Conservation (phyloP, 1,284 basidiomycete genomes). For the Taiwanofungus camphoratus region DNA sequence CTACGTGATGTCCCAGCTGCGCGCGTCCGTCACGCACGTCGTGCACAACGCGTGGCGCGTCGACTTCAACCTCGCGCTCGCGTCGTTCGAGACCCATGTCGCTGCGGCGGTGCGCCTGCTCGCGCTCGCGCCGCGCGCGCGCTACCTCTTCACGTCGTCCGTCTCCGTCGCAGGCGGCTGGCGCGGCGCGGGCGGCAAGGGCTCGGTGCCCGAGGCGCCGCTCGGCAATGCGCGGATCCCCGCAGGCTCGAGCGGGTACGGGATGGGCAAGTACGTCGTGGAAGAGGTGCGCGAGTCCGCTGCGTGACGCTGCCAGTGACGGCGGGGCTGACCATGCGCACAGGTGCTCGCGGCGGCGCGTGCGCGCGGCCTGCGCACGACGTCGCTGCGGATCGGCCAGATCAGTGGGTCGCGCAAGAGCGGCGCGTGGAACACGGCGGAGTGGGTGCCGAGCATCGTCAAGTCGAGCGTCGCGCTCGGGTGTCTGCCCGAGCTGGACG, state of each 20-base stretch:
- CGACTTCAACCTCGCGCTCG: slow-evolving; percentile 29
- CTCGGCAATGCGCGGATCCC: slow-evolving; percentile 21
- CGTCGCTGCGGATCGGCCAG: slow-evolving; percentile 38
- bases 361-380: slow-evolving; percentile 22
- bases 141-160: slow-evolving; percentile 29
- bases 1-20: slow-evolving; percentile 11
- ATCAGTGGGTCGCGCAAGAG: slow-evolving; percentile 30
- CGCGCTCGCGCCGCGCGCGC: slow-evolving; percentile 23
- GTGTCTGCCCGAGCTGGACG: slow-evolving; percentile 22
- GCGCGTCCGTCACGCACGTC: slow-evolving; percentile 22
- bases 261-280: slow-evolving; percentile 36
- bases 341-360: slow-evolving; percentile 21
- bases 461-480: slow-evolving; percentile 28
- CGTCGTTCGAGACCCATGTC: slow-evolving; percentile 19
- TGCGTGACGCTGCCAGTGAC: no score
- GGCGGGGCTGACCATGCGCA: no score
- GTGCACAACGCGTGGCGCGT: slow-evolving; percentile 34
- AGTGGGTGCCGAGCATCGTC: slow-evolving; percentile 41
- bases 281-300: no score
- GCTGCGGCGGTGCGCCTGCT: slow-evolving; percentile 14
- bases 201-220: slow-evolving; percentile 16
- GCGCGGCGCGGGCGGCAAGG: slow-evolving; percentile 5
- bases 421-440: slow-evolving; percentile 38
- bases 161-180: slow-evolving; percentile 16
- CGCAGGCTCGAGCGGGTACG: slow-evolving; percentile 30